Percentiles rank a stretch among this genome's conserved stretches.
Conservation (phyloP, 768 basidiomycete genomes). For the Calocybe indica region DNA sequence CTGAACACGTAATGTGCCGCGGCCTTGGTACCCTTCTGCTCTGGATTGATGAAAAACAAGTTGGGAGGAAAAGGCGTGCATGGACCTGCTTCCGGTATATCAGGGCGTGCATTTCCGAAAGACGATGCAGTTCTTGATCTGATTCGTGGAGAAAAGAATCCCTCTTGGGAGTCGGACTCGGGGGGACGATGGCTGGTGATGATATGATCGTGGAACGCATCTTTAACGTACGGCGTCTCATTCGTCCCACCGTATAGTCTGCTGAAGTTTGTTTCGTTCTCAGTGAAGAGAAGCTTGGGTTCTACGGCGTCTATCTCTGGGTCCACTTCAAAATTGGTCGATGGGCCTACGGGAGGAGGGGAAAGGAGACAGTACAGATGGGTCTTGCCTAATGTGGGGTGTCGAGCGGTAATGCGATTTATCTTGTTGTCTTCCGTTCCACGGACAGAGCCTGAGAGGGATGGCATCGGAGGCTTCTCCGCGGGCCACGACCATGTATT, state of each 20-base stretch:
- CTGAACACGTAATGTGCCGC: constrained; percentile 88
- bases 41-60: constrained; percentile 75
- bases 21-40: constrained; percentile 83
- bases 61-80: constrained; percentile 53
- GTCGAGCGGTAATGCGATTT: constrained; percentile 63
- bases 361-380: constrained; percentile 88
- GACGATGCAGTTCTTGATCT: constrained; percentile 44
- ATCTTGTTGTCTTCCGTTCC: constrained; percentile 37
- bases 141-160: constrained; percentile 44
- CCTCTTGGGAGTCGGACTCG: constrained; percentile 34
- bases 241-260: constrained; percentile 90
- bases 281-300: constrained; percentile 89
- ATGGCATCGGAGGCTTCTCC: constrained; percentile 61
- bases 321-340: constrained; percentile 57
- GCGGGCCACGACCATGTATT: constrained; percentile 97
- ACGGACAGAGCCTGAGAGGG: constrained; percentile 46
- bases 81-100: constrained; percentile 45
- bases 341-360: constrained; percentile 80
- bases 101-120: constrained; percentile 30
- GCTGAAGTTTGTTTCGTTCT: constrained; percentile 95
- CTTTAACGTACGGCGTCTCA: constrained; percentile 80
- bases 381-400: constrained; percentile 69
- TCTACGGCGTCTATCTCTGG: constrained; percentile 65
- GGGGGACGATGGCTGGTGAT: constrained; percentile 77
- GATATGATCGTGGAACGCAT: constrained; percentile 98